Percentiles rank a stretch among this genome's conserved stretches.
Conservation (phyloP, 805 yeast species). For the Lipomyces chichibuensis region DNA sequence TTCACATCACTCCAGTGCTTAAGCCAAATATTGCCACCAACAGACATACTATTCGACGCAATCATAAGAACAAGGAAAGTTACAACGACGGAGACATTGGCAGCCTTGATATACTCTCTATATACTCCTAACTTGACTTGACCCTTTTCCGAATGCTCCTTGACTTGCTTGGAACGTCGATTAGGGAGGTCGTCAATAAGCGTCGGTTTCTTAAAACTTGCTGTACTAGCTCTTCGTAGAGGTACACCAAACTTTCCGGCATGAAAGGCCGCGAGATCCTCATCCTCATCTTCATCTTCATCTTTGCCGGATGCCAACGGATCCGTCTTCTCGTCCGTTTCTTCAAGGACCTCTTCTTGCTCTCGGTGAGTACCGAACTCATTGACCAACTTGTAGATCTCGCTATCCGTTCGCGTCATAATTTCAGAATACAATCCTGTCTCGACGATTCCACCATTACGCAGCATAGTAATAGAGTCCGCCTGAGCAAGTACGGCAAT, state of each 20-base stretch:
- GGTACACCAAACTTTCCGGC: slow-evolving; percentile 36
- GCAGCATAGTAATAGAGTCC: slow-evolving; percentile 65
- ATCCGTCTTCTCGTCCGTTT: slow-evolving; percentile 8
- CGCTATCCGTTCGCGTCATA: slow-evolving; percentile 24
- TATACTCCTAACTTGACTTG: slow-evolving; percentile 89
- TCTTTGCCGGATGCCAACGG: slow-evolving; percentile 20
- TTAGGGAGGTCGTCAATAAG: slow-evolving; percentile 29
- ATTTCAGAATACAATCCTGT: slow-evolving; percentile 42
- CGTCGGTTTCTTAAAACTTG: slow-evolving; percentile 53
- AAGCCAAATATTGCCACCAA: slow-evolving; percentile 78
- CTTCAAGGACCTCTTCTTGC: slow-evolving; percentile 9
- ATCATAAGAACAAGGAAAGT: slow-evolving; percentile 58
- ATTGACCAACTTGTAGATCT: slow-evolving; percentile 28
- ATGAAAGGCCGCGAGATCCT: slow-evolving; percentile 5
- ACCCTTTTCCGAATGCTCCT: slow-evolving; percentile 89
- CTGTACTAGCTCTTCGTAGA: slow-evolving; percentile 64
- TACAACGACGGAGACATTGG: slow-evolving; percentile 68
- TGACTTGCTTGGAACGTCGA: slow-evolving; percentile 40
- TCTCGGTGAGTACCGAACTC: slow-evolving; percentile 27
- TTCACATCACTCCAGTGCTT: slow-evolving; percentile 96
- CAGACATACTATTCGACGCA: slow-evolving; percentile 33
- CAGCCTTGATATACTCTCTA: slow-evolving; percentile 80
- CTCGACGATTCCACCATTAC: slow-evolving; percentile 51
- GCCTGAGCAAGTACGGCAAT: slow-evolving; percentile 80
- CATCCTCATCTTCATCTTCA: slow-evolving; percentile 17